A percentile compares a stretch with the other conserved stretches of the same genome.
Evolutionary conservation across 179 eudicot genomes (phyloP).

Genomic region (Patellifolia procumbens): DNA sequence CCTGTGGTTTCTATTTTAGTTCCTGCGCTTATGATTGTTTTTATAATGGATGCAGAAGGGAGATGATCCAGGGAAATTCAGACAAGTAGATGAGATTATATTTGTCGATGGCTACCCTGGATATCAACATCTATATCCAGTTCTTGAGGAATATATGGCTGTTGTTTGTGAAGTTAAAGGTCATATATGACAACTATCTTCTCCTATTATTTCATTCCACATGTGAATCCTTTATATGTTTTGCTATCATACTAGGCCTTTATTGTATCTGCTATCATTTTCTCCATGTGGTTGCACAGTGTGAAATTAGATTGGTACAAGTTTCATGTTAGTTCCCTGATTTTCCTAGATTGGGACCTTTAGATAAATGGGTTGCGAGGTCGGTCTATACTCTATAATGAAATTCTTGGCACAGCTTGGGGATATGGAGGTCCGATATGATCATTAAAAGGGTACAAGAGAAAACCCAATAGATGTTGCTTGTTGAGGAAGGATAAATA

Average conservation of each 20-base stretch:
- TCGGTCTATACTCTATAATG: neutral
- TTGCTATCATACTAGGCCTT: neutral
- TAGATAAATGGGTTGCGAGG: neutral
- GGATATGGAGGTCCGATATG: neutral
- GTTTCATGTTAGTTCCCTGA: neutral
- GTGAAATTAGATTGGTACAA: neutral
- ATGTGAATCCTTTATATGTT: neutral
- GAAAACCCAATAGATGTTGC: neutral
- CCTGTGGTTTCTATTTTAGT: neutral
- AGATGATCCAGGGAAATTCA: constrained; percentile 88
- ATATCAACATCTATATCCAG: constrained; percentile 58
- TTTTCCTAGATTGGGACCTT: neutral
- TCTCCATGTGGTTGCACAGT: neutral
- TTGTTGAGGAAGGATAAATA: neutral
- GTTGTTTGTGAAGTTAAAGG: constrained; percentile 94
- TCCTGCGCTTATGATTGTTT: neutral
- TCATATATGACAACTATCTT: constrained; percentile 19
- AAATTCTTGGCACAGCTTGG: neutral
- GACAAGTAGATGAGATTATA: constrained; percentile 87
- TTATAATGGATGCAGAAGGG: constrained; percentile 61
- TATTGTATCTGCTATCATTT: neutral
- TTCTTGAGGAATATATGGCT: constrained; percentile 69
- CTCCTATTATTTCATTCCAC: neutral
- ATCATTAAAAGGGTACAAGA: neutral
- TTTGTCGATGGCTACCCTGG: constrained; percentile 73